phyloP scores from a whole-genome alignment of 495 filamentous ascomycete species.

The Penicillium samsonianum region DNA sequence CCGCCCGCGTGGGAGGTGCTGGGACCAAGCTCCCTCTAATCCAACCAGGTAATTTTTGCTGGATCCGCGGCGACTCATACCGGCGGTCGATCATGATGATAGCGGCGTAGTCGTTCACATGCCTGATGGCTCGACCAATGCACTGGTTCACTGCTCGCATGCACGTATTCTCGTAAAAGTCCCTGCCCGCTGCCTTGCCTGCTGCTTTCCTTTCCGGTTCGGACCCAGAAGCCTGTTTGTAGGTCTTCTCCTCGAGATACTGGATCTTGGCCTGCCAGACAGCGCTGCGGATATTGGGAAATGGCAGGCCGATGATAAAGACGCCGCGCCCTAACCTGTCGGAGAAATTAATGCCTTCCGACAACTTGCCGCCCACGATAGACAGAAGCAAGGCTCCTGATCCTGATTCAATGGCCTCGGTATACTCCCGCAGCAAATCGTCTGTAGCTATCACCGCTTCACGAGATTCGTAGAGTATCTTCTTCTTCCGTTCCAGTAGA shows the following conservation, averaged over 20 bases:
- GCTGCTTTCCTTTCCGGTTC: constrained; percentile 36
- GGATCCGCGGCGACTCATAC: constrained; percentile 68
- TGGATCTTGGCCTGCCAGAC: constrained; percentile 92
- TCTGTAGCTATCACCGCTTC: constrained; percentile 54
- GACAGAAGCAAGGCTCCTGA: constrained; percentile 83
- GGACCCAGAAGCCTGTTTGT: constrained; percentile 39
- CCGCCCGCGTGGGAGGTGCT: constrained; percentile 25
- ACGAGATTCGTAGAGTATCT: constrained; percentile 66
- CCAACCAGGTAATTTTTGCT: constrained; percentile 83
- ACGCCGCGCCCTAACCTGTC: constrained; percentile 88
- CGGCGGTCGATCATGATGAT: constrained; percentile 83
- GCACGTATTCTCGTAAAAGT: constrained; percentile 93
- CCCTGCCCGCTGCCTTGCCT: constrained; percentile 67
- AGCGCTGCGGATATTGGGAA: constrained; percentile 84
- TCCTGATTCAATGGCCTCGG: constrained; percentile 61
- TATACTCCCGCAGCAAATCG: constrained; percentile 69
- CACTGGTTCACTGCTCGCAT: constrained; percentile 98
- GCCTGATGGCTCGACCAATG: constrained; percentile 88
- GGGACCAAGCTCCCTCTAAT: constrained; percentile 58
- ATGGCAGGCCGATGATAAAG: constrained; percentile 85
- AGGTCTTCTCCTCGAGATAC: constrained; percentile 74
- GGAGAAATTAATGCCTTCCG: constrained; percentile 97
- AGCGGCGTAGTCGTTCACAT: constrained; percentile 83
- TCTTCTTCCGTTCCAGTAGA: constrained; percentile 59
- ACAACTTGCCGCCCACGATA: constrained; percentile 93